Base-by-base conservation (phyloP, 768 basidiomycete species). In the Tricholoma saponaceum region DNA sequence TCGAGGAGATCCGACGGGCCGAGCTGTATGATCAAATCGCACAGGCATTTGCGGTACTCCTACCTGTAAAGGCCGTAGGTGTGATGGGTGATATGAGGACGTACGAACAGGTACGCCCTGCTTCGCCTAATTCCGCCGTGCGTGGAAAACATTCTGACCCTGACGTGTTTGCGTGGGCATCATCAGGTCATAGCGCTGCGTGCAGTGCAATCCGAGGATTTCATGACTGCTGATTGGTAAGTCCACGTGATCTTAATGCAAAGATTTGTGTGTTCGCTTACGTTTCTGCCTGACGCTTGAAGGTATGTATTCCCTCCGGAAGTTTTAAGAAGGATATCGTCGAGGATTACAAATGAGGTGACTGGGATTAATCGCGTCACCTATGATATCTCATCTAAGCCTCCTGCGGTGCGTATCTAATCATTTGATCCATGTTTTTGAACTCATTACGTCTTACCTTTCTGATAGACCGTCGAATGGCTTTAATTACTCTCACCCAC, bases 211-310 rank as follows among this genome's bases (percentile, higher is more conserved):
- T 87, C 95, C n/a, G 96, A 98, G 69, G 97, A 99, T 72, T 99
- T 99, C 69, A 99, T 99, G 97, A 99, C 97, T 13, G 97, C 97
- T 33, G 96, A 98, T 70, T 98, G 96, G 96, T 94, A 67, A 43
- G 83, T 69, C 44, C 55, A 58, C 59, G 55, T 37, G 14, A 37
- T 47, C 41, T 51, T 41, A 32, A 13, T 23, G 55, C 55, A 25
- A 16, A 46, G 20, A 53, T 25, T 47, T 22, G n/a, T 37, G 10
- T 51, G 35, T 25, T 57, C 49, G 37, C 41, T 30, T 28, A 43
- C n/a, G 18, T 43, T 6, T 26, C 39, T 30, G n/a, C 41, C 59
- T 64, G 54, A 56, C 55, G 39, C 33, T 58, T 58, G 49, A 65
- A 92, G 91, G 91, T 98, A 91, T 75, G 86, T 91, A n/a, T 99